Evolutionary conservation across 1,284 basidiomycete species (phyloP), one percentile per base, ranked within the genome.

Genomic region (Rhodotorula sp.): DNA sequence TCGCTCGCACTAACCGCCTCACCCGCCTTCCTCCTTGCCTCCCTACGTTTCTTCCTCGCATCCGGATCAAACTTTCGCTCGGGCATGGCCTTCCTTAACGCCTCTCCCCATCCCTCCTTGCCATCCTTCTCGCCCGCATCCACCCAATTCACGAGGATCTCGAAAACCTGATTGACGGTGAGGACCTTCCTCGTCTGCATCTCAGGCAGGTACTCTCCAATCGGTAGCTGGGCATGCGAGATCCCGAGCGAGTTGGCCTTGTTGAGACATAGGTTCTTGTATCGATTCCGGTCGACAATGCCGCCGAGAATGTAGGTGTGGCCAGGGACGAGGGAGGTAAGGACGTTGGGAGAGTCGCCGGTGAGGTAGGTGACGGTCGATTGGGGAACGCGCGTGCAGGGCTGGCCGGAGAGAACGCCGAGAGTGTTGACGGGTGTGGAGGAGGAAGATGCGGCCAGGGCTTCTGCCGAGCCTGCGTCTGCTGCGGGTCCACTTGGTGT

Each of bases 81-180:
- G 0, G 94, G 94, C 72, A 98, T 90, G 58, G 94, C 90, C 22
- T 87, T 84, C 79, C 90, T 87, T 65, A 99, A 85, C 0, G 93
- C 91, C 63, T 87, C 81, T 77, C 89, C 87, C 93, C 93, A 97
- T 76, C 53, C 64, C 4, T 51, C 62, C 39, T n/a, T 61, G 30
- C 62, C 67, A 63, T 53, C 39, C 39, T 34, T 30, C 32, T 62
- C 47, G 17, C 53, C 30, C 54, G 36, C 48, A 51, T 69, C 70
- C 22, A 59, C 71, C 90, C 93, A 99, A 74, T 89, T 88, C 15
- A 94, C 81, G 67, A 99, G 84, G 75, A 99, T 97, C 79, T 96
- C 92, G 78, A 94, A 91, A 24, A 85, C 87, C 82, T 98, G 95
- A 79, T 99, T 99, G 64, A 99, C 94, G 0, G 96, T 99, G 72